A percentile compares a stretch with the other conserved stretches of the same genome.
Evolutionary conservation across 192 early-diverging fungal genomes (phyloP).

Genomic region (Allomyces javanicus): DNA sequence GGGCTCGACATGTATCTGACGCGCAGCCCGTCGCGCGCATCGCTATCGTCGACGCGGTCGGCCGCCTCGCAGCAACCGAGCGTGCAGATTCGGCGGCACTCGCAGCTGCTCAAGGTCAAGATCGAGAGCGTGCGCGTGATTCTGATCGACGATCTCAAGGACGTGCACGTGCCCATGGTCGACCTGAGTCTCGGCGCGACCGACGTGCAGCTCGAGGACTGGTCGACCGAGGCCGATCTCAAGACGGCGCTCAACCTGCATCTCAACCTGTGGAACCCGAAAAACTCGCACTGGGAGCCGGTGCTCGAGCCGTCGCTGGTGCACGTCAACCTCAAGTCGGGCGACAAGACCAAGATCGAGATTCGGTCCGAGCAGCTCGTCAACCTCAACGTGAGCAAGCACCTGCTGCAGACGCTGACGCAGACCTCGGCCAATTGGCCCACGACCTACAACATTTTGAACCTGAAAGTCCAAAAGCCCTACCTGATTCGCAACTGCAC

Average conservation of each 20-base stretch:
- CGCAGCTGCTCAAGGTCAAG: constrained; percentile 24
- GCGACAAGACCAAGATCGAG: constrained; percentile 27
- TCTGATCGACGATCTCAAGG: constrained; percentile 84
- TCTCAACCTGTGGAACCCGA: constrained; percentile 87
- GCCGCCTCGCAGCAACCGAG: not conserved
- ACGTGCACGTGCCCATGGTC: constrained; percentile 64
- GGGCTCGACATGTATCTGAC: no score
- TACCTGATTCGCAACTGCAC: constrained; percentile 80
- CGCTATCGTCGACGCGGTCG: not conserved
- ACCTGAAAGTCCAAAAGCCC: constrained; percentile 31
- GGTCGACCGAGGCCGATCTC: constrained; percentile 37
- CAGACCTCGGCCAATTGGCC: not conserved
- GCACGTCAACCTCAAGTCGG: constrained; percentile 21
- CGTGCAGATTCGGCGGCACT: not conserved
- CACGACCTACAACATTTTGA: not conserved
- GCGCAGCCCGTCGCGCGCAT: not conserved
- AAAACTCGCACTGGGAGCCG: constrained; percentile 98
- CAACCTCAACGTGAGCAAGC: constrained; percentile 74
- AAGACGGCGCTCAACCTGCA: constrained; percentile 48
- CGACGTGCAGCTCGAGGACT: constrained; percentile 58
- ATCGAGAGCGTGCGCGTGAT: constrained; percentile 54
- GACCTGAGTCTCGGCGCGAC: constrained; percentile 67
- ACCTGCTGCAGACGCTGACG: constrained; percentile 34
- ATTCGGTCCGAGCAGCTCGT: constrained; percentile 48
- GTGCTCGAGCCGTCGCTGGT: constrained; percentile 80